Conservation (phyloP, 2,329 filamentous ascomycete species). For the Apiospora saccharicola region DNA sequence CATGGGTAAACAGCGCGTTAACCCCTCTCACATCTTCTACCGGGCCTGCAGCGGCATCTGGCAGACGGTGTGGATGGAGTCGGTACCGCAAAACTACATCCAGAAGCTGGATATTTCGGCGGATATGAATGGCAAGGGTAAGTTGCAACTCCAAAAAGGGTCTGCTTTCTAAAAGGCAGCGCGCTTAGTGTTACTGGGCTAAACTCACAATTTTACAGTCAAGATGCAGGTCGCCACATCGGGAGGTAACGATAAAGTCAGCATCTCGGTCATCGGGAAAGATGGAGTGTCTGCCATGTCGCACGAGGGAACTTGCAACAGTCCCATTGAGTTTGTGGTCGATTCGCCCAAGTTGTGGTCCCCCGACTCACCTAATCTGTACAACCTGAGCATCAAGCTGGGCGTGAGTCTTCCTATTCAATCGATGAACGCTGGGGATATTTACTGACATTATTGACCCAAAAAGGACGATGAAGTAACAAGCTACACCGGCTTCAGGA, state of each 20-base stretch:
- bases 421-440: neutral
- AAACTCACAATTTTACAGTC: conserved; percentile 47
- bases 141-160: conserved; percentile 31
- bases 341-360: conserved; percentile 68
- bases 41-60: conserved; percentile 75
- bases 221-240: conserved; percentile 62
- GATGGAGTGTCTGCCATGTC: conserved; percentile 52
- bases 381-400: conserved; percentile 64
- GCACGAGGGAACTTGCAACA: conserved; percentile 53
- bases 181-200: neutral
- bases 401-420: conserved; percentile 30
- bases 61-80: conserved; percentile 76
- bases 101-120: conserved; percentile 66
- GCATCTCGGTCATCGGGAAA: conserved; percentile 46
- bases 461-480: conserved; percentile 55
- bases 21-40: conserved; percentile 72
- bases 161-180: neutral
- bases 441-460: neutral
- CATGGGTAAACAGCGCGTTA: conserved; percentile 69
- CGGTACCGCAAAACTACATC: conserved; percentile 64
- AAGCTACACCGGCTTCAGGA: conserved; percentile 76
- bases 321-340: conserved; percentile 62
- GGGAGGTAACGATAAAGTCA: conserved; percentile 41
- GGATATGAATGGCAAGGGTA: conserved; percentile 60
- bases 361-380: conserved; percentile 67